Evolutionary conservation across 2,329 filamentous ascomycete genomes (phyloP).

Genomic region (Scedosporium boydii): DNA sequence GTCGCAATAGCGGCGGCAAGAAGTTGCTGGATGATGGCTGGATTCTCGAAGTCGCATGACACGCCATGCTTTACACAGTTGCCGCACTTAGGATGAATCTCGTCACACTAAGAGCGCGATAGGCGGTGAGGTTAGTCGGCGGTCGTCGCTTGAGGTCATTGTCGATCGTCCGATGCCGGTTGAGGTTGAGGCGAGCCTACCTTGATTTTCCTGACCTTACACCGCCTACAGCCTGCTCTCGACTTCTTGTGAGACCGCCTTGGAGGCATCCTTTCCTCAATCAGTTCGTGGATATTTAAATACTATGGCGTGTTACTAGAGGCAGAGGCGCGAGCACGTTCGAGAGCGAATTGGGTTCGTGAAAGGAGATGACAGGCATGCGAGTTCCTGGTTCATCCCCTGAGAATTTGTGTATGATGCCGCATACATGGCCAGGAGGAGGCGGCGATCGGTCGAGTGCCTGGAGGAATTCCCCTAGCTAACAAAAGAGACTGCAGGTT

Average conservation of each 20-base stretch:
- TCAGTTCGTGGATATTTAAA: neutral
- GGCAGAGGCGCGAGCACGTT: neutral
- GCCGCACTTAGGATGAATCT: constrained; percentile 54
- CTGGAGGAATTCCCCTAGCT: neutral
- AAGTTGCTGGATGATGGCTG: constrained; percentile 35
- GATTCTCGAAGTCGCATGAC: constrained; percentile 53
- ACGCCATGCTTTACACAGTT: constrained; percentile 61
- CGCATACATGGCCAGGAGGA: constrained; percentile 1
- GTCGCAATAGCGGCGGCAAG: constrained; percentile 26
- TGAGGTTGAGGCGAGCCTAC: constrained; percentile 24
- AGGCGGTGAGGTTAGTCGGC: neutral
- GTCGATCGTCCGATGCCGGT: neutral
- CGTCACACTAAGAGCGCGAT: constrained; percentile 46
- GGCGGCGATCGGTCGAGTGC: neutral
- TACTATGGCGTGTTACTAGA: neutral
- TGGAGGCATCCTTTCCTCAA: constrained; percentile 43
- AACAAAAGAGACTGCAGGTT: neutral
- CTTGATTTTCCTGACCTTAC: constrained; percentile 63
- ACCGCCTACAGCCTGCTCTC: constrained; percentile 54
- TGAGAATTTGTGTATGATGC: neutral
- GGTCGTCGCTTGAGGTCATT: neutral
- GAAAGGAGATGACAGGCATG: neutral
- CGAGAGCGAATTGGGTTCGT: neutral
- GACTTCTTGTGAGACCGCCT: constrained; percentile 62
- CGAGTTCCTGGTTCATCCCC: neutral